These are phyloP conservation scores for Xylaria longipes DNA, from an alignment of 495 filamentous ascomycete genomes.

Conservation along the genomic window DNA sequence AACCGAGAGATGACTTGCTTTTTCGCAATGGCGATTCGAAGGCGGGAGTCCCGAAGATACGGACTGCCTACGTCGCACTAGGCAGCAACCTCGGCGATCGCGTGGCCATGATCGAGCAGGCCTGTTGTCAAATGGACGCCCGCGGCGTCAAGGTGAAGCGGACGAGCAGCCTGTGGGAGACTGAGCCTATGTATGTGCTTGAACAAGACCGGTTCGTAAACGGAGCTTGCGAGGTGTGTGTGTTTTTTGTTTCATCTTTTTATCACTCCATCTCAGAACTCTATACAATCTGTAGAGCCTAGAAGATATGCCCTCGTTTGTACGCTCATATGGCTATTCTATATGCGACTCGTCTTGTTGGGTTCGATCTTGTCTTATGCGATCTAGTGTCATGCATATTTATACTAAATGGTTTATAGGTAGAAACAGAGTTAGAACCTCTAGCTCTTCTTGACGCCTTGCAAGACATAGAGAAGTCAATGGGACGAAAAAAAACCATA, in stretches of 20 bases:
- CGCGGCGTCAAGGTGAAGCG: constrained; percentile 73
- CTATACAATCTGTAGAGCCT: not conserved
- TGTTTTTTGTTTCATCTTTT: not conserved
- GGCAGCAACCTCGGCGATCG: constrained; percentile 95
- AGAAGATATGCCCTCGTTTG: constrained; percentile 9
- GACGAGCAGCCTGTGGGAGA: constrained; percentile 93
- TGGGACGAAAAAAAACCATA: constrained; percentile 83
- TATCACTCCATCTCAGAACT: not conserved
- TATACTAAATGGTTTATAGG: constrained; percentile 52
- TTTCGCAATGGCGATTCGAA: constrained; percentile 20
- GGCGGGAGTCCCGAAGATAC: constrained; percentile 23
- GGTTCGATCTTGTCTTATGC: not conserved
- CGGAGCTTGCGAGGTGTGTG: constrained; percentile 86
- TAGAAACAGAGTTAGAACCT: constrained; percentile 80
- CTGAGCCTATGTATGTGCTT: constrained; percentile 92
- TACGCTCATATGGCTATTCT: not conserved
- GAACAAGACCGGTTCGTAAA: constrained; percentile 91
- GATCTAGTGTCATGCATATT: not conserved
- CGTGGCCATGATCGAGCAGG: constrained; percentile 78
- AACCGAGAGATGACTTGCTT: constrained; percentile 10
- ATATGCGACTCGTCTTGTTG: not conserved
- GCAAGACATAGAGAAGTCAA: constrained; percentile 77
- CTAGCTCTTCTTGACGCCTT: constrained; percentile 77
- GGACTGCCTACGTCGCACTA: constrained; percentile 78
- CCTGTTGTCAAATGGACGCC: constrained; percentile 75